These are phyloP conservation scores for Cornus kousa DNA, from an alignment of 148 eudicot species.

Conservation along the genomic window DNA sequence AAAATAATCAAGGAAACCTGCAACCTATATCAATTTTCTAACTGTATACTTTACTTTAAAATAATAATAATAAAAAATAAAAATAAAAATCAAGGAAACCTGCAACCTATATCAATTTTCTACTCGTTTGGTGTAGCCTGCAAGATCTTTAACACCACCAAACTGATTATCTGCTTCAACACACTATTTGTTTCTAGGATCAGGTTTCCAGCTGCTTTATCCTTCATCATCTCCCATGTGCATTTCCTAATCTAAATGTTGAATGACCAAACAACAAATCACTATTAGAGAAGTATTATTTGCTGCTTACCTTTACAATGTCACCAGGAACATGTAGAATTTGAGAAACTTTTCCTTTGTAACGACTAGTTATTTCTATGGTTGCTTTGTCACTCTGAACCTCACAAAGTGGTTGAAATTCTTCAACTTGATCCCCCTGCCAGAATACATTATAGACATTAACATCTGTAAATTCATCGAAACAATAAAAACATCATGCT, in stretches of 20 bases:
- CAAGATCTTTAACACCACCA: neutral
- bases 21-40: no score
- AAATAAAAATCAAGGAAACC: neutral
- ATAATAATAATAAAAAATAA: no score
- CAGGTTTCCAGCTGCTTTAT: neutral
- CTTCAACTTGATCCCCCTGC: slow-evolving; percentile 88
- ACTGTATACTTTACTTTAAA: no score
- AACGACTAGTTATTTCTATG: slow-evolving; percentile 95
- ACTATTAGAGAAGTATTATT: neutral
- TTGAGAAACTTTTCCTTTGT: slow-evolving; percentile 69
- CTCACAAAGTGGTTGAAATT: slow-evolving; percentile 95
- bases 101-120: neutral
- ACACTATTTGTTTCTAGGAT: neutral
- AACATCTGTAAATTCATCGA: neutral
- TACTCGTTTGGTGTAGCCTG: neutral
- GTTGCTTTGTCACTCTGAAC: slow-evolving; percentile 99
- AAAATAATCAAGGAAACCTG: no score
- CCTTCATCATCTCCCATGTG: neutral
- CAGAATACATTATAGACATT: slow-evolving; percentile 3
- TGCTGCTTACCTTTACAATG: slow-evolving; percentile 70
- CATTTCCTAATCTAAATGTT: neutral
- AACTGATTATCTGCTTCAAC: neutral
- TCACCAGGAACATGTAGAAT: slow-evolving; percentile 77
- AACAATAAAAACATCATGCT: slow-evolving; percentile 7
- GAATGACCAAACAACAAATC: neutral